These are phyloP conservation scores for Juglanconis oblonga DNA, from an alignment of 2,329 filamentous ascomycete genomes.

Conservation along the genomic window DNA sequence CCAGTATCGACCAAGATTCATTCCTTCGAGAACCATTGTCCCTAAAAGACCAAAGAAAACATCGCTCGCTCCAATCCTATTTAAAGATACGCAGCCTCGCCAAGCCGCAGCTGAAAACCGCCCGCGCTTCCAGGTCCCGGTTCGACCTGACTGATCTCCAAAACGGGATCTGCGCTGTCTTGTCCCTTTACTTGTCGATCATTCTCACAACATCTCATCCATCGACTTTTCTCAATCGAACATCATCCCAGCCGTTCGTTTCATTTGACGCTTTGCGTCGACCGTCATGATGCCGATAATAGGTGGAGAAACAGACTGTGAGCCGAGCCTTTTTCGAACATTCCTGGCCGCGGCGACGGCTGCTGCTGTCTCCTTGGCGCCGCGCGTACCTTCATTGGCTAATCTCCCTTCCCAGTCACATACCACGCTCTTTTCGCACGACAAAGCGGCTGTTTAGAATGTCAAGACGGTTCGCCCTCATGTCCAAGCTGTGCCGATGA, in stretches of 20 bases:
- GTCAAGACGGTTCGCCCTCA: slow-evolving; percentile 37
- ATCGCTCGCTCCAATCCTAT: slow-evolving; percentile 6
- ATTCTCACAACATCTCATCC: neutral
- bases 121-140: neutral
- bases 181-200: slow-evolving; percentile 16
- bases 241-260: neutral
- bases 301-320: slow-evolving; percentile 3
- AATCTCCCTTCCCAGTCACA: slow-evolving; percentile 18
- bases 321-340: neutral
- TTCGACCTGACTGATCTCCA: slow-evolving; percentile 14
- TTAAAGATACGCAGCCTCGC: slow-evolving; percentile 17
- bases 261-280: neutral
- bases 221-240: neutral
- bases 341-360: neutral
- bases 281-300: slow-evolving; percentile 13
- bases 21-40: neutral
- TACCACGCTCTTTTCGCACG: slow-evolving; percentile 35
- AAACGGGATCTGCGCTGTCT: slow-evolving; percentile 11
- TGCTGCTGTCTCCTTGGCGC: neutral
- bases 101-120: slow-evolving; percentile 13
- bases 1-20: neutral
- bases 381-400: neutral
- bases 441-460: slow-evolving; percentile 43
- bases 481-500: slow-evolving; percentile 44
- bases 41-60: neutral